Conservation (phyloP, 805 yeast species). For the Saccharomycopsis sp. region DNA sequence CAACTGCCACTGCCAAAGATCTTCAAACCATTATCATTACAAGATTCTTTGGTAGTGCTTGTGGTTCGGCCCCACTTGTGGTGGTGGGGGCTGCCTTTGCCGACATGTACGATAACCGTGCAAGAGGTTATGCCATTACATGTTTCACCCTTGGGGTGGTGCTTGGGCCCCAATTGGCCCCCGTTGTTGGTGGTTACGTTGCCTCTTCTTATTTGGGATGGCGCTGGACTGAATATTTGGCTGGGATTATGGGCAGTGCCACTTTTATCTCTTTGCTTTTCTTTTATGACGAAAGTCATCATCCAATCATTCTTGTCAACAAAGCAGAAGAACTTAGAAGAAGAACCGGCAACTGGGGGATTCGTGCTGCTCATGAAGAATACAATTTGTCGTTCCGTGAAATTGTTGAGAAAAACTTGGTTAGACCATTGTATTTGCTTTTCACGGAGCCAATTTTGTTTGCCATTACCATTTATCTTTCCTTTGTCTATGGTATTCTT, state of each 20-base stretch:
- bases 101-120: constrained; percentile 57
- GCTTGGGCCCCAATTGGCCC: constrained; percentile 75
- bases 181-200: constrained; percentile 67
- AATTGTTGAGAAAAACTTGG: constrained; percentile 50
- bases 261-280: constrained; percentile 33
- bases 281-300: constrained; percentile 61
- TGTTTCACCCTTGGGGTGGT: constrained; percentile 67
- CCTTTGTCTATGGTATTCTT: constrained; percentile 73
- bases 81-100: constrained; percentile 84
- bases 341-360: constrained; percentile 74
- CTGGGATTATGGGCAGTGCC: constrained; percentile 50
- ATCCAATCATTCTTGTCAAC: constrained; percentile 50
- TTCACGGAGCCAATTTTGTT: constrained; percentile 63
- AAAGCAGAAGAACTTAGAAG: constrained; percentile 58
- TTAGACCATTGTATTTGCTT: constrained; percentile 64
- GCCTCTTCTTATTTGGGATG: constrained; percentile 57
- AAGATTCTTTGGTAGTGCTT: constrained; percentile 70
- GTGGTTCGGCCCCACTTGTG: constrained; percentile 80
- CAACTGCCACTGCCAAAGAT: constrained; percentile 70
- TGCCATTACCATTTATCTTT: constrained; percentile 59
- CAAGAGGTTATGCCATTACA: constrained; percentile 70
- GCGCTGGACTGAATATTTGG: constrained; percentile 75
- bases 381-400: constrained; percentile 47
- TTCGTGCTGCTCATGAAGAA: constrained; percentile 69
- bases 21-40: constrained; percentile 68